Base-by-base conservation (phyloP, 164 flowering plant genomes). In the Taxillus chinensis region DNA sequence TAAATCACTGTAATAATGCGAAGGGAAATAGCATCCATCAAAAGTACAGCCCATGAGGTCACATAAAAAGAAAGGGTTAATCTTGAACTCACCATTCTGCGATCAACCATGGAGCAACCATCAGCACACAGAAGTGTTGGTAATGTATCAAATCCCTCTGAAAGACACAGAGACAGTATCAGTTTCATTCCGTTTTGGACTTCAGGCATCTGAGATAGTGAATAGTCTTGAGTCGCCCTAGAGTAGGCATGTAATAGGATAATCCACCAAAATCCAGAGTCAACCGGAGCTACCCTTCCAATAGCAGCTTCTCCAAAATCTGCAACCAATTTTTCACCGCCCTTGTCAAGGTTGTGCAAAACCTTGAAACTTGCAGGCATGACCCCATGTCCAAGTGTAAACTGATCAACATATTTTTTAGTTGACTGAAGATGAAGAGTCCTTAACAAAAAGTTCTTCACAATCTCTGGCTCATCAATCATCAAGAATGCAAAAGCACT, bases 231-330 rank as follows among this genome's bases (percentile, higher is more conserved):
- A 3, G 78, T 77, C 39, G 68, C 39, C 50, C 72, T 77, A 38
- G 70, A 66, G 59, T 77, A 77, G 10, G 80, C 62, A 37, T 70
- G 56, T 0, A 79, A 75, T 60, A 79, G 53, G 42, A 79, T 74
- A 39, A 79, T 79, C 82, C 82, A 79, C 80, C 82, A 79, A 61
- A 79, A 79, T 12, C 79, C 79, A 5, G 82, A 79, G 57, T 79
- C 80, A 4, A 79, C 74, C 2, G 82, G 82, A 16, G 82, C 82
- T 9, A 79, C 82, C 60, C 82, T 74, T 50, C 83, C 78, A 5
- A 79, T 79, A 7, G 80, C 83, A 54, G 70, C 70, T 7, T 64
- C 83, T 8, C 83, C 83, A 68, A 68, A 74, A 70, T 77, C 80
- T 1, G 73, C 79, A 39, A 60, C 27, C 46, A 79, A 41, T 12